Base-by-base conservation (phyloP, 1,284 basidiomycete genomes). In the Malassezia sympodialis region DNA sequence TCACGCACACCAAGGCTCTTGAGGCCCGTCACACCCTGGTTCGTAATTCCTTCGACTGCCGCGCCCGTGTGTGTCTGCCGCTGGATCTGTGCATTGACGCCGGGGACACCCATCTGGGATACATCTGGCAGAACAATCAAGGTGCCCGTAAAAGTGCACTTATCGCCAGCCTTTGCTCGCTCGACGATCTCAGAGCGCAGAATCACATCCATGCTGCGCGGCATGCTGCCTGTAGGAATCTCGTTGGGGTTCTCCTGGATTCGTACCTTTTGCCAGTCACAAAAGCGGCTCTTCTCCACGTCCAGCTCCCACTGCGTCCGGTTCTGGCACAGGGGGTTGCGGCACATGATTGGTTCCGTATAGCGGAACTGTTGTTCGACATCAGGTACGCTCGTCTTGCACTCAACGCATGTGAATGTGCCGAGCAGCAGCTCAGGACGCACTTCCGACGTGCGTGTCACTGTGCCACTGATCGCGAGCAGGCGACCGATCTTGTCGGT, bases 281-380 rank as follows among this genome's bases (percentile, higher is more conserved):
- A 87, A 76, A 99, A 99, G 72, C 90, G 91, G 43, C 89, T 93
- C 56, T 86, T 86, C 73, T 98, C 93, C 51, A 96, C 90, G 72
- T 91, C 88, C 49, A 99, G 82, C 72, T 91, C 85, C 93, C 93
- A 99, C 34, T 82, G 84, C 28, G 79, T 77, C 28, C 90, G 83
- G 76, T 98, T 98, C 47, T 88, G 86, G 70, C 94, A 99, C 1
- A 85, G 86, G 8, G 85, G 84, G 71, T 96, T 96, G 2, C 87
- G 88, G 75, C 94, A 99, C 54, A 96, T 80, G 58, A 84, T 84
- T 11, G 94, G 94, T 87, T 98, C 94, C 21, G 94, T 99, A 76
- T 96, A 98, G 76, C 96, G 96, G 82, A 98, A 99, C 75, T 99
- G 94, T 74, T 99, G 94, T 75, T 99, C 94, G 49, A 99, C 85